phyloP scores from a whole-genome alignment of 1,139 yeast species.

The Meyerozyma carpophila region DNA sequence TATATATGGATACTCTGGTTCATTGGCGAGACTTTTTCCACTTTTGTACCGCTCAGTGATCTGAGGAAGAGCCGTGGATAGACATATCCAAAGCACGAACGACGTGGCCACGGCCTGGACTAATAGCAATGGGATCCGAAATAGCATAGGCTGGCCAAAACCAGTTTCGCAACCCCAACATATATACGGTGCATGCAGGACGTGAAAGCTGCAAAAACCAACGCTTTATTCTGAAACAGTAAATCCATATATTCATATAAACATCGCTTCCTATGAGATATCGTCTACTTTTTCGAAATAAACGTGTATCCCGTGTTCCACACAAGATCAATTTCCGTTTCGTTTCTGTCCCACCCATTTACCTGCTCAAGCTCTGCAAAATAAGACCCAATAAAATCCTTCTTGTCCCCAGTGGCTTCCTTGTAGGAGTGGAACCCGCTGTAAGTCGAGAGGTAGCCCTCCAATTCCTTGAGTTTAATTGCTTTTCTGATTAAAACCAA shows the following conservation, averaged over 20 bases:
- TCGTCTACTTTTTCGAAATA: constrained; percentile 16
- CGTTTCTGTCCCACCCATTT: constrained; percentile 26
- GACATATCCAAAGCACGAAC: constrained; percentile 32
- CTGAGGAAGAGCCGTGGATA: constrained; percentile 40
- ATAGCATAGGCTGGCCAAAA: constrained; percentile 12
- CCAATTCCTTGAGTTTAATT: constrained; percentile 19
- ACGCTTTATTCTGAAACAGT: too few species aligned
- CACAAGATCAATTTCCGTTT: constrained; percentile 27
- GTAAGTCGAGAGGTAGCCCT: constrained; percentile 31
- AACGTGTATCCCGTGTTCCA: constrained; percentile 41
- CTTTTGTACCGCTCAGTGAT: constrained; percentile 19
- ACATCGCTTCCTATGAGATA: not conserved
- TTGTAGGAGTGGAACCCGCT: constrained; percentile 33
- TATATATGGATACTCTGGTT: not conserved
- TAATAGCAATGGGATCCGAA: constrained; percentile 12
- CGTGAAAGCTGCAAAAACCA: too few species aligned
- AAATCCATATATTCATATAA: not conserved
- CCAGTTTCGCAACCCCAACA: not conserved
- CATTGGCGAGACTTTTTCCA: not conserved
- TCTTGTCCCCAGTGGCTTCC: constrained; percentile 23
- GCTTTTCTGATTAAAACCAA: constrained; percentile 18
- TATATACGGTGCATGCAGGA: not conserved
- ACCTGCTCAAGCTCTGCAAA: constrained; percentile 19
- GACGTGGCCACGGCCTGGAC: constrained; percentile 15
- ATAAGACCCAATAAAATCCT: constrained; percentile 17